Conservation (phyloP, 352 stramenopile genomes). For the Peronospora farinosa region DNA sequence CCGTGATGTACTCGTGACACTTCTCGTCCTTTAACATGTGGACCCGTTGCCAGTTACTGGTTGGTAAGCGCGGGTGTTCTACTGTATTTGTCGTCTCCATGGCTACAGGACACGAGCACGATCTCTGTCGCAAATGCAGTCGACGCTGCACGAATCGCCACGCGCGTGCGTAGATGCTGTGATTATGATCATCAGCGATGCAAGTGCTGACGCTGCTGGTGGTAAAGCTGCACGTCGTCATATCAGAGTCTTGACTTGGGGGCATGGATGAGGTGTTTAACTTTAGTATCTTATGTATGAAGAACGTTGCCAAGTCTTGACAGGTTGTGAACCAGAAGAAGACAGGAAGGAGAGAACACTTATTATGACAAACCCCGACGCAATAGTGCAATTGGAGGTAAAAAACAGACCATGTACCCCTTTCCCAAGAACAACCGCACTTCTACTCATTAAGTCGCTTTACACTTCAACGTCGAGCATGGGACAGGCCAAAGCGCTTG, state of each 20-base stretch:
- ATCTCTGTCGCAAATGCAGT: conserved; percentile 32
- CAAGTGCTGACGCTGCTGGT: conserved; percentile 8
- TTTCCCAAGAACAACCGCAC: background rate
- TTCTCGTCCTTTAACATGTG: conserved; percentile 38
- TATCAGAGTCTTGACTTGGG: background rate
- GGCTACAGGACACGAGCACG: conserved; percentile 25
- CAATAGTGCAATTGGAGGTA: background rate
- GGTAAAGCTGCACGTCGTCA: conserved; percentile 4
- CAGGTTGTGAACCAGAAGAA: background rate
- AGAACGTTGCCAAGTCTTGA: background rate
- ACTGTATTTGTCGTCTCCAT: conserved; percentile 12
- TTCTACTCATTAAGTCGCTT: background rate
- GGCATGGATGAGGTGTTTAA: background rate
- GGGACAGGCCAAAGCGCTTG: background rate
- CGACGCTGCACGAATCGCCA: conserved; percentile 37
- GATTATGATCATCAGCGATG: conserved; percentile 1
- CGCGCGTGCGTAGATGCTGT: conserved; percentile 31
- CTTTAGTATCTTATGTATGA: background rate
- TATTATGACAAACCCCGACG: conserved; percentile 4
- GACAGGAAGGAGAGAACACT: background rate
- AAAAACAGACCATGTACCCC: background rate
- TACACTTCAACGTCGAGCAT: background rate
- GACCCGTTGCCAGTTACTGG: conserved; percentile 30
- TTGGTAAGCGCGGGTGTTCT: background rate
- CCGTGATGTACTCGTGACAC: conserved; percentile 20